Evolutionary conservation across 495 filamentous ascomycete species (phyloP).

Genomic region (Penicillium lividum): DNA sequence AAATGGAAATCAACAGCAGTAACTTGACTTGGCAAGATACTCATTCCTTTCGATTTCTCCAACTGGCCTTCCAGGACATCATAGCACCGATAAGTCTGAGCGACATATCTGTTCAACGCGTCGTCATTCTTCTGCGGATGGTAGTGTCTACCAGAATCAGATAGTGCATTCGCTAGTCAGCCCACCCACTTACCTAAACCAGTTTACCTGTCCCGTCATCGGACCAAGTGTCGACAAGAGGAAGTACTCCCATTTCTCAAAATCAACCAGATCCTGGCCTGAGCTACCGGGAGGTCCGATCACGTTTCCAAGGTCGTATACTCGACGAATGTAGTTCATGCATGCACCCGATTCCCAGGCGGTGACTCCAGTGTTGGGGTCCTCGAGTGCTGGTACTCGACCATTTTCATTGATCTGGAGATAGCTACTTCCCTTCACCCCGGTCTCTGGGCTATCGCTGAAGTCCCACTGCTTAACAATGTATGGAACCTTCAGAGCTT

Average conservation of each 20-base stretch:
- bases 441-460: conserved; percentile 40
- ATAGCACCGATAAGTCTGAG: conserved; percentile 42
- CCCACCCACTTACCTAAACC: conserved; percentile 32
- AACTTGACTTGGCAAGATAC: conserved; percentile 36
- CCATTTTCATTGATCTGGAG: conserved; percentile 86
- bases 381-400: conserved; percentile 72
- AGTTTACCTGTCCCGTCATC: conserved; percentile 45
- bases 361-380: conserved; percentile 45
- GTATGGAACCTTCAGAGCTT: conserved; percentile 72
- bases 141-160: conserved; percentile 23
- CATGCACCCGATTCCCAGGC: conserved; percentile 42
- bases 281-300: conserved; percentile 31
- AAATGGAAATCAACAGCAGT: conserved; percentile 47
- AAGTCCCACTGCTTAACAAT: conserved; percentile 63
- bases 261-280: conserved; percentile 44
- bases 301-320: conserved; percentile 30
- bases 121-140: conserved; percentile 40
- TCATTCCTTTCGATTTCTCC: conserved; percentile 37
- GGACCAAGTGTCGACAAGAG: conserved; percentile 43
- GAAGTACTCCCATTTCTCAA: conserved; percentile 51
- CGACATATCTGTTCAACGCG: conserved; percentile 37
- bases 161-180: background rate
- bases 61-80: conserved; percentile 45
- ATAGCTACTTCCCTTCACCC: conserved; percentile 69
- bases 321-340: conserved; percentile 40